Conservation (phyloP, 306 rosid species). For the Begonia fuchsioides region DNA sequence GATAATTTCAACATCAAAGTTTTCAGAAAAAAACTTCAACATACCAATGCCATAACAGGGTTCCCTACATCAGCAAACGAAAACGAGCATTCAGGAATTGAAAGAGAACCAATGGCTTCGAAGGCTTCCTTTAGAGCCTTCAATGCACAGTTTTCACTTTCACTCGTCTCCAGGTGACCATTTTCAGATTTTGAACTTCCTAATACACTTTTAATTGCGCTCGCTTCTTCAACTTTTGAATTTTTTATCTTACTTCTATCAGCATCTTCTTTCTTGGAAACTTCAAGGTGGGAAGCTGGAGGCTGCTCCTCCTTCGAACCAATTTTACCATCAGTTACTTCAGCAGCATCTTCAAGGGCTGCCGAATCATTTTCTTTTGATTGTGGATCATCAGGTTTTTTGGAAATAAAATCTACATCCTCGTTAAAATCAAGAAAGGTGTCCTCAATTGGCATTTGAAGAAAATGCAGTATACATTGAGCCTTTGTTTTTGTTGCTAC, state of each 20-base stretch:
- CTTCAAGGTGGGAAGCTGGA: constrained; percentile 20
- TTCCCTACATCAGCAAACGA: constrained; percentile 83
- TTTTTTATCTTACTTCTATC: constrained; percentile 28
- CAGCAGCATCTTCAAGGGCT: constrained; percentile 33
- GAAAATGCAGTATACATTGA: constrained; percentile 85
- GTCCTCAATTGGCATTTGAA: constrained; percentile 94
- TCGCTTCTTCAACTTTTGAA: constrained; percentile 25
- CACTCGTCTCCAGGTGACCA: constrained; percentile 23
- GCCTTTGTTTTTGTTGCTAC: constrained; percentile 91
- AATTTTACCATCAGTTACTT: constrained; percentile 23
- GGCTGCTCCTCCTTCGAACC: constrained; percentile 26
- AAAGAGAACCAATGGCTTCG: constrained; percentile 63
- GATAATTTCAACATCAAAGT: not conserved
- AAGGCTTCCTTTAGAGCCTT: constrained; percentile 77
- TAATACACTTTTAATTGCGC: constrained; percentile 29
- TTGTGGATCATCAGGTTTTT: constrained; percentile 41
- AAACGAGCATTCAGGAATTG: constrained; percentile 41
- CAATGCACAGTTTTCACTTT: constrained; percentile 40
- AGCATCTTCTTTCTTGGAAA: constrained; percentile 33
- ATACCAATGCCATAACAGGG: constrained; percentile 90
- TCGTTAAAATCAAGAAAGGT: constrained; percentile 49
- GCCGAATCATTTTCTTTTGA: constrained; percentile 30
- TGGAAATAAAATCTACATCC: constrained; percentile 25
- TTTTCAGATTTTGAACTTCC: constrained; percentile 37
- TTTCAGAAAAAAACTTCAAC: constrained; percentile 14